A percentile compares a stretch with the other conserved stretches of the same genome.
Evolutionary conservation across 2,329 filamentous ascomycete species (phyloP).

Genomic region (Nakataea oryzae): DNA sequence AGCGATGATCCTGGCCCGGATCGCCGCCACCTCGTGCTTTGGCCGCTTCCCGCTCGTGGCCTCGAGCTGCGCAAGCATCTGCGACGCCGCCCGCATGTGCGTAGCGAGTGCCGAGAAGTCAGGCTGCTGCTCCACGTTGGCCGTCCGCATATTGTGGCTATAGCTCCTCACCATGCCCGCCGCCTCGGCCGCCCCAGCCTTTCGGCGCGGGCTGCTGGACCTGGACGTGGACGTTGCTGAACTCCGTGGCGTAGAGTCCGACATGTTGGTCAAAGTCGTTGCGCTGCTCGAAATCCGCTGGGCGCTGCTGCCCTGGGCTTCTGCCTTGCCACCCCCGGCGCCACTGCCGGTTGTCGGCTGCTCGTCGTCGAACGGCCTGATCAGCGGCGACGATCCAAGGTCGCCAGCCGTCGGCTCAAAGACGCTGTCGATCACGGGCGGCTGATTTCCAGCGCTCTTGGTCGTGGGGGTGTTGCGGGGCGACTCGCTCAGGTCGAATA

Average conservation of each 20-base stretch:
- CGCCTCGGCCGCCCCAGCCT: constrained; percentile 14
- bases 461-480: constrained; percentile 34
- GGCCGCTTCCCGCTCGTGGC: constrained; percentile 72
- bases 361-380: constrained; percentile 46
- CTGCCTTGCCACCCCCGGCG: background rate
- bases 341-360: constrained; percentile 11
- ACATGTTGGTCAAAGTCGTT: constrained; percentile 47
- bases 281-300: constrained; percentile 52
- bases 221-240: constrained; percentile 60
- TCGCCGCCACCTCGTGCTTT: constrained; percentile 70
- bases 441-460: constrained; percentile 23
- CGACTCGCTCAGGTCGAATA: constrained; percentile 62
- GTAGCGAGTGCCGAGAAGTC: constrained; percentile 76
- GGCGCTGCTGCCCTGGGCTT: constrained; percentile 16
- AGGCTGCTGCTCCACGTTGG: constrained; percentile 47
- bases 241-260: constrained; percentile 56
- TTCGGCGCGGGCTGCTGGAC: constrained; percentile 49
- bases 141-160: background rate
- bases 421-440: constrained; percentile 56
- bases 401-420: constrained; percentile 77
- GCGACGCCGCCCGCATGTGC: constrained; percentile 78
- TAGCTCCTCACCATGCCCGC: background rate
- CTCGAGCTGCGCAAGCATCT: constrained; percentile 78
- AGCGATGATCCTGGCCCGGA: constrained; percentile 77
- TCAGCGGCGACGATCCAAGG: constrained; percentile 60